A percentile compares a stretch with the other conserved stretches of the same genome.
Conservation (phyloP, 148 eudicot species). For the Nyssa sinensis region DNA sequence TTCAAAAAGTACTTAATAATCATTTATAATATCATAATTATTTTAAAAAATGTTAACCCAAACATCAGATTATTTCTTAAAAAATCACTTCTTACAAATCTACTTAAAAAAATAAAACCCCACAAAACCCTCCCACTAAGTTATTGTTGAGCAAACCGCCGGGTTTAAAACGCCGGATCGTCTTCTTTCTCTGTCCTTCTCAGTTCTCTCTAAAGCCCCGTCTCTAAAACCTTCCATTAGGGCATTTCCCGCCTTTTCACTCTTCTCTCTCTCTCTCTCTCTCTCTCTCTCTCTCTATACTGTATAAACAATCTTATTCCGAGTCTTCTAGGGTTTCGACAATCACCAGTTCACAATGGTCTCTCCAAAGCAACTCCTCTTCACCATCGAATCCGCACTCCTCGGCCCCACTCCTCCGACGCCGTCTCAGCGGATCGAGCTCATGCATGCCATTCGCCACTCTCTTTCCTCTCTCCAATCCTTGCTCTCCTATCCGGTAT, state of each 20-base stretch:
- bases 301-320: not conserved
- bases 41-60: too few relatives aligned
- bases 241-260: constrained; percentile 18
- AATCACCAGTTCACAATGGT: constrained; percentile 44
- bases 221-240: constrained; percentile 7
- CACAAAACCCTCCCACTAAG: too few relatives aligned
- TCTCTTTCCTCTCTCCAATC: constrained; percentile 68
- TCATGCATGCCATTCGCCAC: constrained; percentile 72
- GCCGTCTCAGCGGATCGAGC: constrained; percentile 74
- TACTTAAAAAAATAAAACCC: too few relatives aligned
- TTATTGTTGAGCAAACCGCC: too few relatives aligned
- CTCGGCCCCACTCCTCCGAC: constrained; percentile 65
- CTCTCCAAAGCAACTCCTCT: constrained; percentile 69
- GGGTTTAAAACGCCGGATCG: not conserved
- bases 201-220: too few relatives aligned
- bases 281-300: not conserved
- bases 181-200: not conserved
- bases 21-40: too few relatives aligned
- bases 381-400: constrained; percentile 60
- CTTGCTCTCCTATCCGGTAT: constrained; percentile 73
- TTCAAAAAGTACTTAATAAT: too few relatives aligned
- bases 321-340: constrained; percentile 15
- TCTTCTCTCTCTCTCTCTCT: not conserved
- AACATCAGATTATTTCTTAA: too few relatives aligned
- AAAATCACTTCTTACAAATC: too few relatives aligned